A percentile compares a stretch with the other conserved stretches of the same genome.
Conservation (phyloP, 2,329 filamentous ascomycete species). For the Aspergillus sp. region DNA sequence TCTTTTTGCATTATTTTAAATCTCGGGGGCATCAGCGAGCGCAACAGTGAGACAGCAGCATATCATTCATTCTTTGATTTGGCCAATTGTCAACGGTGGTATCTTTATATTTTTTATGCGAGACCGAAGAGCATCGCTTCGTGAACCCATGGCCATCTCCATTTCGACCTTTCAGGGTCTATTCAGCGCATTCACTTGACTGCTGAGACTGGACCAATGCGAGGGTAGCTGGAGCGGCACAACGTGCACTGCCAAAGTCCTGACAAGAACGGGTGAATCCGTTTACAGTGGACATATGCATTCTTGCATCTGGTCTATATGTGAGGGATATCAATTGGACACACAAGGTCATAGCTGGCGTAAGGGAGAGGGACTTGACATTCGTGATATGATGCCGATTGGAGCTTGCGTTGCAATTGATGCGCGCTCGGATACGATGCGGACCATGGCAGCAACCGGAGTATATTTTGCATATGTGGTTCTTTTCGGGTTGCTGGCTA, state of each 20-base stretch:
- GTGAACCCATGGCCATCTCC: not conserved
- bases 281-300: not conserved
- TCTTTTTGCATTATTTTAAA: conserved; percentile 14
- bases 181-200: not conserved
- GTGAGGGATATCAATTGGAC: not conserved
- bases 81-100: not conserved
- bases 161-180: not conserved
- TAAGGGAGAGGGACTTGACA: no score
- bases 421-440: not conserved
- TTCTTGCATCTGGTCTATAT: not conserved
- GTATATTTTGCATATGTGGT: not conserved
- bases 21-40: conserved; percentile 45
- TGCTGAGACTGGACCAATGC: not conserved
- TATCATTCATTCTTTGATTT: conserved; percentile 12
- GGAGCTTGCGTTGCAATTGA: not conserved
- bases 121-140: not conserved
- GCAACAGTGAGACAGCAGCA: conserved; percentile 44
- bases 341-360: no score
- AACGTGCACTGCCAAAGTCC: not conserved
- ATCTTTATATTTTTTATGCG: conserved; percentile 1
- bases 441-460: not conserved
- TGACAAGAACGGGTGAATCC: not conserved
- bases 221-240: not conserved
- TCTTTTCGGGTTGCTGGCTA: conserved; percentile 15
- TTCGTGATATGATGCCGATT: not conserved